Conservation (phyloP, 768 basidiomycete genomes). For the Suillus luteus region DNA sequence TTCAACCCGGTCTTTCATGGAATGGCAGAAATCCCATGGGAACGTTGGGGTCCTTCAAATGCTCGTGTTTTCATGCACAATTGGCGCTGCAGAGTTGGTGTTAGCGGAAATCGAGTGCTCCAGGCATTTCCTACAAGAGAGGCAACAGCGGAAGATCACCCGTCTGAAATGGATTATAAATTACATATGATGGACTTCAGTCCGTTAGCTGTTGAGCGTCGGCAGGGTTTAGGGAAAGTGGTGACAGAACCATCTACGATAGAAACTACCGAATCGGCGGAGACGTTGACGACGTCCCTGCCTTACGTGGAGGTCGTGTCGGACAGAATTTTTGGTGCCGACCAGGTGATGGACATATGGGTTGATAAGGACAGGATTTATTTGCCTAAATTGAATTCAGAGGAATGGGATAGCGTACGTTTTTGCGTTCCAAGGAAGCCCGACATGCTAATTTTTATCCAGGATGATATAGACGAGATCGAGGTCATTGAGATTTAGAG, state of each 20-base stretch:
- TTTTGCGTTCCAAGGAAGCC: neutral
- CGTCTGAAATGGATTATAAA: neutral
- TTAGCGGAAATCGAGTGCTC: slow-evolving; percentile 12
- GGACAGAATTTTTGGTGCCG: neutral
- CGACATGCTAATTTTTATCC: neutral
- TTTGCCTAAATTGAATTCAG: neutral
- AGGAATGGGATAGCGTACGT: neutral
- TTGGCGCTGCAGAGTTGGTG: neutral
- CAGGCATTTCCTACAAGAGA: neutral
- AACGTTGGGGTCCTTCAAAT: slow-evolving; percentile 6
- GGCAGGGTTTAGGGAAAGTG: slow-evolving; percentile 3
- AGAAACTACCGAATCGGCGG: neutral
- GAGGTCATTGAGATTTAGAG: slow-evolving; percentile 1
- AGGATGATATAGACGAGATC: neutral
- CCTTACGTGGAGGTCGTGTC: slow-evolving; percentile 11
- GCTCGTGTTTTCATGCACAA: slow-evolving; percentile 2
- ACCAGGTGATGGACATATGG: slow-evolving; percentile 1
- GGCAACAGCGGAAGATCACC: neutral
- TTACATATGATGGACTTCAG: slow-evolving; percentile 12
- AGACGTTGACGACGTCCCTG: slow-evolving; percentile 7
- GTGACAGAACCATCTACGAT: slow-evolving; percentile 6
- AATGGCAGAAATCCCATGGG: slow-evolving; percentile 4
- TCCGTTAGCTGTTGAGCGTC: slow-evolving; percentile 3
- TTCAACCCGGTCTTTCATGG: neutral
- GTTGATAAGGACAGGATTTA: slow-evolving; percentile 5